Base-by-base conservation (phyloP, 352 stramenopile genomes). In the Pythium chondricola region DNA sequence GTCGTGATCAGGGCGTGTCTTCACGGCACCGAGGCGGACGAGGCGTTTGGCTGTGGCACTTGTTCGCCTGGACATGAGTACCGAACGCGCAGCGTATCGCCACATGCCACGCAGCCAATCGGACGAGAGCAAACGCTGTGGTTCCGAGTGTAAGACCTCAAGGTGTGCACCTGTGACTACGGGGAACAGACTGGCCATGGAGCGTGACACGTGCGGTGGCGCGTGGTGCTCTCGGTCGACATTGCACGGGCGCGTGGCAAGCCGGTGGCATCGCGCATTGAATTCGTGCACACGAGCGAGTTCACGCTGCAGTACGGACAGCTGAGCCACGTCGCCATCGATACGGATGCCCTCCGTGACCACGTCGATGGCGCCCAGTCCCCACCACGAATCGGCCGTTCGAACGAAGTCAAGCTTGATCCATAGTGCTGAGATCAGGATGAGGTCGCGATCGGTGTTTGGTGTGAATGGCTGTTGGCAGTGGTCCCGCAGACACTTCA, bases 21-120 rank as follows among this genome's bases (percentile, higher is more conserved):
- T 45, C 22, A 33, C 18, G 13, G 22, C 31, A 13, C 16, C n/a
- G 5, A 30, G 10, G 8, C 31, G 14, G 14, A 31, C 40, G 6
- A 45, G 27, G 5, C 50, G 32, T 4, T 49, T 42, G 25, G 22
- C 16, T n/a, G n/a, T n/a, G 24, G 61, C 48, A 5, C 63, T 52
- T 21, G 56, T 53, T 33, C 48, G 59, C 6, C 52, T 57, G 14
- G 70, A 49, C 2, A 73, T 48, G 5, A 85, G 41, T 10, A 88
- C 54, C 29, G 71, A 79, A 6, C 56, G 63, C 11, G 68, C 67
- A 21, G 79, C 76, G 29, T 82, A 91, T 22, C 61, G 65, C 79
- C 79, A 91, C 71, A 88, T 85, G 16, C 45, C 65, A 6, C 73
- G 66, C n/a, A 83, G 58, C 77, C 77, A 88, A 11, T 65, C 52